Conservation (phyloP, 2,329 filamentous ascomycete species). For the Cladosporium halotolerans region DNA sequence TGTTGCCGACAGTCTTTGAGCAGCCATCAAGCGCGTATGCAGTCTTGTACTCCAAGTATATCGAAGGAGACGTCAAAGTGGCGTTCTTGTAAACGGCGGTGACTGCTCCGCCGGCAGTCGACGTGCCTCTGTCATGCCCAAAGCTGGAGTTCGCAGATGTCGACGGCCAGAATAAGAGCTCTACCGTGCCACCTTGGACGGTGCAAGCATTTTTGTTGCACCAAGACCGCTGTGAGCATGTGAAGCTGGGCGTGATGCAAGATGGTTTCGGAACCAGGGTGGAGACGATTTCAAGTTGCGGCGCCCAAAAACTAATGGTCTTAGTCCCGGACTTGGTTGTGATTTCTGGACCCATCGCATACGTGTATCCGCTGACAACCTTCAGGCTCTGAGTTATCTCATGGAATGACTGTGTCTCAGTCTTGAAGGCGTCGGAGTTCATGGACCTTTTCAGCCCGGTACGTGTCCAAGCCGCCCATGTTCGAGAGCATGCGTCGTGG, state of each 20-base stretch:
- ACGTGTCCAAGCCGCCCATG: not conserved
- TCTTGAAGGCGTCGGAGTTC: not conserved
- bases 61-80: conserved; percentile 18
- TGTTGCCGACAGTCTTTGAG: conserved; percentile 13
- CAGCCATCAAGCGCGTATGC: conserved; percentile 17
- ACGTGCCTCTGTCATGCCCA: not conserved
- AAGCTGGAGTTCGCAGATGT: not conserved
- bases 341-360: conserved; percentile 1
- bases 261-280: not conserved
- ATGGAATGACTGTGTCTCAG: not conserved
- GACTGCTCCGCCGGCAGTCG: not conserved
- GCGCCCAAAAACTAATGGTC: not conserved
- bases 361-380: conserved; percentile 3
- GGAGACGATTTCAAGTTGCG: not conserved
- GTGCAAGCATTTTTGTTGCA: conserved; percentile 8
- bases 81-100: conserved; percentile 15
- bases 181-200: conserved; percentile 16
- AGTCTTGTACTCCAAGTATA: conserved; percentile 19
- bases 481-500: conserved; percentile 1
- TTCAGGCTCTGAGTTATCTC: not conserved
- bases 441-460: not conserved
- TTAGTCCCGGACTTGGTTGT: not conserved
- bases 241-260: not conserved
- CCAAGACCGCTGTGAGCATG: not conserved
- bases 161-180: conserved; percentile 17